A percentile compares a stretch with the other conserved stretches of the same genome.
These are phyloP conservation scores for Xylaria curta DNA, from an alignment of 495 filamentous ascomycete genomes.

Conservation along the genomic window DNA sequence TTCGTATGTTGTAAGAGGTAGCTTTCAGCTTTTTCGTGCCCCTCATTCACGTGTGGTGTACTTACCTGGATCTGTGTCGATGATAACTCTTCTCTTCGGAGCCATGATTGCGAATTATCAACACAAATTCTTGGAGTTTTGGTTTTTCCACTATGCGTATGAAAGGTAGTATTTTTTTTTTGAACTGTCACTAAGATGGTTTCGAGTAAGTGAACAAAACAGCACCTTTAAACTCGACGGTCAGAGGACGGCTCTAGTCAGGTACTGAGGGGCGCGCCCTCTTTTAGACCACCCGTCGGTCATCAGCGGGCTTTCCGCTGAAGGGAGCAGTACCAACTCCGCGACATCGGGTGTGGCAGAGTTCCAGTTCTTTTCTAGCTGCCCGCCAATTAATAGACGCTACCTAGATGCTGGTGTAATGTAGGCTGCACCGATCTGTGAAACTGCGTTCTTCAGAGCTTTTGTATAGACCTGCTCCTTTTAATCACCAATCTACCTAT, in stretches of 20 bases:
- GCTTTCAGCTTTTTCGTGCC: not conserved
- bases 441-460: not conserved
- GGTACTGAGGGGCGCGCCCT: slow-evolving; percentile 21
- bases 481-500: too few relatives aligned
- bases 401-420: not conserved
- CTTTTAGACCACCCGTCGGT: slow-evolving; percentile 34
- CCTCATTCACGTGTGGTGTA: not conserved
- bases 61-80: slow-evolving; percentile 87
- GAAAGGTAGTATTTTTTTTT: not conserved
- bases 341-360: not conserved
- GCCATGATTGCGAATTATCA: slow-evolving; percentile 50
- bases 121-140: not conserved
- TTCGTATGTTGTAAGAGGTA: not conserved
- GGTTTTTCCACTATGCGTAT: not conserved
- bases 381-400: slow-evolving; percentile 3
- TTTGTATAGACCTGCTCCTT: not conserved
- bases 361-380: not conserved
- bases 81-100: slow-evolving; percentile 78
- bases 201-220: not conserved
- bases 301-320: slow-evolving; percentile 27
- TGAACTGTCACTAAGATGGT: not conserved
- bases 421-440: not conserved
- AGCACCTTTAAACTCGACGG: not conserved
- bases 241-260: not conserved
- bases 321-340: not conserved